These are phyloP conservation scores for Pythium brachiatum DNA, from an alignment of 352 stramenopile genomes.

Conservation along the genomic window DNA sequence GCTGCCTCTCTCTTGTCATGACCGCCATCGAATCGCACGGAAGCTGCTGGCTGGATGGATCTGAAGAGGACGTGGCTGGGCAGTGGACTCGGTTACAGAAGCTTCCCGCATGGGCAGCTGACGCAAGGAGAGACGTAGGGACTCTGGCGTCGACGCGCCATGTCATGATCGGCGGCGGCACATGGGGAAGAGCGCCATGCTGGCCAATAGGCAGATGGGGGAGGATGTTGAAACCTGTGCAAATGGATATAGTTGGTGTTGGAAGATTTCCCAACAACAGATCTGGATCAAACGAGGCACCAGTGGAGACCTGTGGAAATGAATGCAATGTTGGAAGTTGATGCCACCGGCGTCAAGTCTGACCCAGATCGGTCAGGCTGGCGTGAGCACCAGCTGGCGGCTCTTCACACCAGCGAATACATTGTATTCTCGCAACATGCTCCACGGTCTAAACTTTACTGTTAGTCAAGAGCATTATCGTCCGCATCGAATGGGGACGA, in stretches of 20 bases:
- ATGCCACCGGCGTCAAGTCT: not conserved
- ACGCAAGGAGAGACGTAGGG: not conserved
- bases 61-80: not conserved
- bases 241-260: not conserved
- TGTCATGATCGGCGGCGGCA: not conserved
- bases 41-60: not conserved
- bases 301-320: not conserved
- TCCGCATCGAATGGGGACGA: no score
- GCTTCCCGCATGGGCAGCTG: conserved; percentile 2
- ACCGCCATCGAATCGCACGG: no score
- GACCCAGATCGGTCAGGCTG: not conserved
- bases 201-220: not conserved
- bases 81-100: not conserved
- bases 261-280: not conserved
- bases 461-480: no score
- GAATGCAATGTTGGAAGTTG: not conserved
- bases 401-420: no score
- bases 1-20: no score
- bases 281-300: no score
- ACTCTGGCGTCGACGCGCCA: not conserved
- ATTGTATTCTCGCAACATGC: no score
- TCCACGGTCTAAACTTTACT: no score
- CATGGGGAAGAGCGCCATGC: not conserved
- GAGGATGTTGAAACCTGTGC: not conserved
- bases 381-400: not conserved